Base-by-base conservation (phyloP, 495 filamentous ascomycete species). In the Podospora australis region DNA sequence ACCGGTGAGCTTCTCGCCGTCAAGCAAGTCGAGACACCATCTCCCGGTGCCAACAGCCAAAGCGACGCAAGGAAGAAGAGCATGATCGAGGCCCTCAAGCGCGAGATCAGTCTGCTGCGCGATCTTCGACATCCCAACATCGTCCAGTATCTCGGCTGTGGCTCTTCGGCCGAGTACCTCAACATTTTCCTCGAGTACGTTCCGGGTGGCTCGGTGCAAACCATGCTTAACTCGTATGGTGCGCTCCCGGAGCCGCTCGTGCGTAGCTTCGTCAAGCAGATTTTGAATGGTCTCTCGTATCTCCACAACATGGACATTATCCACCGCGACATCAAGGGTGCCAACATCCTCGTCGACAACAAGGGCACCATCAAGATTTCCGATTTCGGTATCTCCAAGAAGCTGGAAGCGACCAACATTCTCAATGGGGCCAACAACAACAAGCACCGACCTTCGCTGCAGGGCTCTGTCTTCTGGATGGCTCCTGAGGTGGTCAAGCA, bases 181-280 rank as follows among this genome's bases (percentile, higher is more conserved):
- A 99, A 99, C 72, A 99, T 99, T 83, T 99, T 99, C 81, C 79
- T 99, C 58, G 92, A 99, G 68, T 99, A 99, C 68, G 92, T 99
- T 6, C 88, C 92, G 25, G 92, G 92, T 64, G 92, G 92, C 23
- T 96, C 91, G 11, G 94, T 99, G 26, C 91, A 94, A 30, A 90
- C 88, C 5, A 95, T 99, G 87, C 83, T 99, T 50, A 92, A 95
- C 64, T 92, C 90, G 55, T 99, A 99, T 70, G 94, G 95, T 49
- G 88, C 90, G 13, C 82, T 96, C 41, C 83, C 87, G 35, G 92
- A 99, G 56, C 88, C 89, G 2, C 76, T 99, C 39, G 88, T 99
- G 52, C 87, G 90, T 59, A 96, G 88, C 66, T 97, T 99, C 55
- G 91, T 96, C 53, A 86, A 90, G 10, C 94, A 99, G 67, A 99